phyloP scores from a whole-genome alignment of 768 basidiomycete species.

The Phallus indusiatus region DNA sequence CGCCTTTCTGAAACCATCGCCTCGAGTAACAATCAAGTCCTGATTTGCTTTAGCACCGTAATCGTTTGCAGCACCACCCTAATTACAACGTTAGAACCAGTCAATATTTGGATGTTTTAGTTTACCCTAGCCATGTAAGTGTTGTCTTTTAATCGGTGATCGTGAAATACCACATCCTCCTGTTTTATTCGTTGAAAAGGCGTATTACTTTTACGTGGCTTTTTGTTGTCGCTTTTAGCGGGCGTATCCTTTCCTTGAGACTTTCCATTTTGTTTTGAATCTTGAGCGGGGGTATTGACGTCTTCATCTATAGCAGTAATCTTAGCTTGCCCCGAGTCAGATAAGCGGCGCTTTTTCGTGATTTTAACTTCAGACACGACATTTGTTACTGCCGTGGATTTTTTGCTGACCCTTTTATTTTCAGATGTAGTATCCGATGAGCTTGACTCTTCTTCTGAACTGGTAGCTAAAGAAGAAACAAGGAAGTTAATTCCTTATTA shows the following conservation, averaged over 20 bases:
- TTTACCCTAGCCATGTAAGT: constrained; percentile 70
- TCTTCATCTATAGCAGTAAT: constrained; percentile 30
- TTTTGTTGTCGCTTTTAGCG: constrained; percentile 24
- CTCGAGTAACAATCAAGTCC: constrained; percentile 88
- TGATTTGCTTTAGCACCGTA: constrained; percentile 80
- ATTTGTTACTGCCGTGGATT: constrained; percentile 6
- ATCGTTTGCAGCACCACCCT: constrained; percentile 64
- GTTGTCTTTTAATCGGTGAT: constrained; percentile 55
- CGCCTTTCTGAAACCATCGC: constrained; percentile 94
- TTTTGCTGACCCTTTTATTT: neutral
- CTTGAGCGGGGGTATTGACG: neutral
- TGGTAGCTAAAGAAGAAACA: neutral
- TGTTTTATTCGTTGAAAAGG: constrained; percentile 78
- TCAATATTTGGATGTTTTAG: constrained; percentile 11
- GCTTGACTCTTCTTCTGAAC: neutral
- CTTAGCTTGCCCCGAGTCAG: constrained; percentile 25
- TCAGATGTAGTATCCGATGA: neutral
- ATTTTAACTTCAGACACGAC: constrained; percentile 17
- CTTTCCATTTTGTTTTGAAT: neutral
- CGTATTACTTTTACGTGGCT: constrained; percentile 34
- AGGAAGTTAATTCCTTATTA: neutral
- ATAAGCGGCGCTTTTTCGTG: constrained; percentile 52
- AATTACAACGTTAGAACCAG: constrained; percentile 8
- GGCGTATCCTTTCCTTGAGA: neutral
- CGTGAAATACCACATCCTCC: constrained; percentile 40